Base-by-base conservation (phyloP, 805 yeast genomes). In the Pichia occidentalis region DNA sequence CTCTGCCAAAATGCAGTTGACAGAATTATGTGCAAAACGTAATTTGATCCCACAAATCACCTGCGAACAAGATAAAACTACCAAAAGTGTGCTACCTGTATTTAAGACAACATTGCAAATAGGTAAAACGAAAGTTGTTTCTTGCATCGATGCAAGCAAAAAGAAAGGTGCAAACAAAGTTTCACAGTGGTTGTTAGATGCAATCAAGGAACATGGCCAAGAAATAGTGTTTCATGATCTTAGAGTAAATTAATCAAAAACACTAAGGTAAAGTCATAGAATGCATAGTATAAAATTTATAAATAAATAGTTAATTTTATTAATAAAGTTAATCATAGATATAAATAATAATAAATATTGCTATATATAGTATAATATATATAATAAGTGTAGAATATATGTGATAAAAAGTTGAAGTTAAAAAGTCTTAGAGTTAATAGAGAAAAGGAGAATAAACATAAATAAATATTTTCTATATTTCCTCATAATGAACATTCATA, bases 151-250 rank as follows among this genome's bases (percentile, higher is more conserved):
- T 25, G 44, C 45, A 12, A 61, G 54, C 41, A 65, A 63, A 42
- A 65, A 64, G 38, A 50, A 51, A 16, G 71, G 69, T 9, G 50
- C 59, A 17, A 67, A 63, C 30, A 53, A 53, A 43, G 69, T 69
- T 26, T 67, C 73, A 4, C 54, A 54, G 52, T 57, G 48, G 33
- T 25, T 59, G 4, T 34, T 60, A n/a, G 47, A 43, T 18, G 13
- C 25, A 18, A 32, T 35, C 5, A 10, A 19, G 12, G 27, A 26
- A 4, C 32, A 37, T 32, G 42, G 42, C 1, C 33, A 36, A 18
- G 38, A 45, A 3, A 24, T 21, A 1, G 31, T 44, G 4, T 37
- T 37, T 12, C 29, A 26, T n/a, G 37, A 39, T 13, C 26, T 29
- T 33, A 32, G 32, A 39, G 10, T 28, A 34, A n/a, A n/a, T n/a